Evolutionary conservation across 768 basidiomycete genomes (phyloP).

Genomic region (Suillus placidus): DNA sequence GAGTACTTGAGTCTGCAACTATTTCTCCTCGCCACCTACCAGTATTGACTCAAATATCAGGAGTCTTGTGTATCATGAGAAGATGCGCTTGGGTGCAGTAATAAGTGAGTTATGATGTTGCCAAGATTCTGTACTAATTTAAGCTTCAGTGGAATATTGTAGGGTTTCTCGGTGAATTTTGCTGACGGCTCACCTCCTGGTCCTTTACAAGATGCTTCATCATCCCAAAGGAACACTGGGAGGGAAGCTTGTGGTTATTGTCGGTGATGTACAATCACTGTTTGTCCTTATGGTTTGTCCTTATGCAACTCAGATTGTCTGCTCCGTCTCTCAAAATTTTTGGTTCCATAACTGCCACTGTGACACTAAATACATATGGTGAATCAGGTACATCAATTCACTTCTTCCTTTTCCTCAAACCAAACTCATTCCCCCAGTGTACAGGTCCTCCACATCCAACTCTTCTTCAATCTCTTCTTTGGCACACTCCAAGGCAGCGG

Average conservation of each 20-base stretch:
- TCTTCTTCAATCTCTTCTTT: not conserved
- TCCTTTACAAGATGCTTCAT: too few species aligned
- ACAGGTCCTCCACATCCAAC: not conserved
- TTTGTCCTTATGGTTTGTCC: not conserved
- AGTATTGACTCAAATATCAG: not conserved
- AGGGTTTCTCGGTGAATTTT: not conserved
- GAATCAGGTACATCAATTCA: not conserved
- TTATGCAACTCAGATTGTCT: not conserved
- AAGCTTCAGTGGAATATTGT: not conserved
- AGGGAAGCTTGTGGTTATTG: too few species aligned
- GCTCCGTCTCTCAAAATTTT: not conserved
- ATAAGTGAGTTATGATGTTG: not conserved
- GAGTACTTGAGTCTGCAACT: not conserved
- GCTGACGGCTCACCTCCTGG: not conserved
- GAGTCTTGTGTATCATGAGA: not conserved
- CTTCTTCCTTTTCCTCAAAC: too few species aligned
- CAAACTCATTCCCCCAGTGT: not conserved
- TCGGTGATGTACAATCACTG: too few species aligned
- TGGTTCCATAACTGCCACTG: too few species aligned
- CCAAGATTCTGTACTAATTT: not conserved
- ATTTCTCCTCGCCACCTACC: not conserved
- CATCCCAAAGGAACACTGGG: too few species aligned
- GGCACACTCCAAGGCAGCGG: not conserved
- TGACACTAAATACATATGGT: not conserved
- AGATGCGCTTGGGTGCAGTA: not conserved